These are phyloP conservation scores for Arthroderma sp. DNA, from an alignment of 2,329 filamentous ascomycete genomes.

Conservation along the genomic window DNA sequence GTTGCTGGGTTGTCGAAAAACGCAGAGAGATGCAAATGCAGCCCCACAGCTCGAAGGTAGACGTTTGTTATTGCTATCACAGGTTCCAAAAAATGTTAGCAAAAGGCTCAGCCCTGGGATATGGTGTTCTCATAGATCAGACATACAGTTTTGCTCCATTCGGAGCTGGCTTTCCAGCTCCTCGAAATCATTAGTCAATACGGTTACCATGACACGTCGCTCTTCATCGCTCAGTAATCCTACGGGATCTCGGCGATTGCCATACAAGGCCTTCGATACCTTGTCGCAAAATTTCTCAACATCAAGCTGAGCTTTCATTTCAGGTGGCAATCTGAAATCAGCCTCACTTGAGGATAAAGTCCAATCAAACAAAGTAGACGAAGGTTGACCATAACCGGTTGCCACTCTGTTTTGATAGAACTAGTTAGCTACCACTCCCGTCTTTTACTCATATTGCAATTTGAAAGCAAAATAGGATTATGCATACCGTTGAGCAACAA, in stretches of 20 bases:
- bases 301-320: constrained; percentile 39
- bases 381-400: constrained; percentile 56
- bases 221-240: constrained; percentile 35
- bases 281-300: constrained; percentile 48
- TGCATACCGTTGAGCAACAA: constrained; percentile 49
- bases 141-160: constrained; percentile 28
- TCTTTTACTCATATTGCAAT: no score
- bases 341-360: constrained; percentile 37
- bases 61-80: constrained; percentile 32
- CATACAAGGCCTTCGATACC: constrained; percentile 44
- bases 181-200: constrained; percentile 35
- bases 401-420: constrained; percentile 38
- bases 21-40: constrained; percentile 36
- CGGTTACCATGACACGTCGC: constrained; percentile 30
- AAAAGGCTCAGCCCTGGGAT: no score
- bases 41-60: constrained; percentile 34
- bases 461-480: not conserved
- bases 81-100: not conserved
- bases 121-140: constrained; percentile 2
- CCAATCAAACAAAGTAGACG: constrained; percentile 48
- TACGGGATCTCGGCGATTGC: constrained; percentile 42
- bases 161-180: constrained; percentile 41
- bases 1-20: constrained; percentile 37
- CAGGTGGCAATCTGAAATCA: constrained; percentile 37
- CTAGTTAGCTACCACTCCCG: no score